Evolutionary conservation across 768 basidiomycete genomes (phyloP).

Genomic region (Flagelloscypha sp.): DNA sequence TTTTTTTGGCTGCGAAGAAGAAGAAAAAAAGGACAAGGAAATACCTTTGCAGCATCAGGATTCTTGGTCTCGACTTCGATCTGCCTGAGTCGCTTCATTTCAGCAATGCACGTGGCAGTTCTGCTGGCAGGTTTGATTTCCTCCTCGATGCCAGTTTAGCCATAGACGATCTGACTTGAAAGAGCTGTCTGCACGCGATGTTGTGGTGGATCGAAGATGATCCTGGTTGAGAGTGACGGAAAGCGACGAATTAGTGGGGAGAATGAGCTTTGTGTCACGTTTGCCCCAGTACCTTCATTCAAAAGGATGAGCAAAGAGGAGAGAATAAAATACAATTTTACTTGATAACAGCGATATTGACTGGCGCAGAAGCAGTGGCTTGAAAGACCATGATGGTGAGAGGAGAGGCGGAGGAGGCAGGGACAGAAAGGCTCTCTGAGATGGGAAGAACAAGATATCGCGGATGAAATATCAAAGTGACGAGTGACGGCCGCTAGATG

Average conservation of each 20-base stretch:
- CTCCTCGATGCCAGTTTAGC: slow-evolving; percentile 92
- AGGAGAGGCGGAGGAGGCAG: no score
- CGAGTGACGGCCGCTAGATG: no score
- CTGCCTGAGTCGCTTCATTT: slow-evolving; percentile 74
- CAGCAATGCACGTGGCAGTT: slow-evolving; percentile 75
- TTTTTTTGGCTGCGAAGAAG: slow-evolving; percentile 1
- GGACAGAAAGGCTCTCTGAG: no score
- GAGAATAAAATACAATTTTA: slow-evolving; percentile 25
- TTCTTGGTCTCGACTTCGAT: slow-evolving; percentile 64
- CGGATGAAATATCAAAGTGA: no score
- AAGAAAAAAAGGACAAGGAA: slow-evolving; percentile 8
- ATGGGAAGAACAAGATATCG: no score
- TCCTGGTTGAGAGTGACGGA: slow-evolving; percentile 97
- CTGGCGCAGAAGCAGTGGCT: slow-evolving; percentile 87
- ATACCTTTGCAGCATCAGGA: slow-evolving; percentile 57
- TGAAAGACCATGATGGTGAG: slow-evolving; percentile 55
- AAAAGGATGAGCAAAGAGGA: slow-evolving; percentile 2
- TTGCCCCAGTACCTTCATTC: slow-evolving; percentile 94
- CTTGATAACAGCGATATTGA: slow-evolving; percentile 99
- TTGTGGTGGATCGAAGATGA: slow-evolving; percentile 89
- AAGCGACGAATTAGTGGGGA: slow-evolving; percentile 97
- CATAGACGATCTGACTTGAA: slow-evolving; percentile 79
- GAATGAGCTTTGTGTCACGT: slow-evolving; percentile 87
- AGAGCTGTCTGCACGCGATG: slow-evolving; percentile 72
- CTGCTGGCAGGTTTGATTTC: slow-evolving; percentile 77